Evolutionary conservation across 1,284 basidiomycete genomes (phyloP), one percentile per base, ranked within the genome.

Genomic region (Ustilago shanxiensis): DNA sequence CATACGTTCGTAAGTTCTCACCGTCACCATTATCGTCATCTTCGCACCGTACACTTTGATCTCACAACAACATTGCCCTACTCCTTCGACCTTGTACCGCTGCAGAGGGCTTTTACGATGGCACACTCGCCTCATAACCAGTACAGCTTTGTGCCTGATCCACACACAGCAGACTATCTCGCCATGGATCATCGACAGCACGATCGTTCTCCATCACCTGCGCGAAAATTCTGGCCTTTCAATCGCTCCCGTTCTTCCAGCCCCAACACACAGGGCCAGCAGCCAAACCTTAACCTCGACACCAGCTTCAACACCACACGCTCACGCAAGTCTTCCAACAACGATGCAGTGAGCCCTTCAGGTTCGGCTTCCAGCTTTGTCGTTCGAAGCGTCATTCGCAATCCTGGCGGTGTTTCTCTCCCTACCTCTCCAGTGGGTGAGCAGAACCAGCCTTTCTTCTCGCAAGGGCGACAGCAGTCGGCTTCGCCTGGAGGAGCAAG

Each of bases 371-470:
- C 58, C 14, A 66, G 71, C 60, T 83, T 83, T 55, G 80, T 83
- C 20, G 80, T 83, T 9, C 65, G 71, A 28, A 83, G 69, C 35
- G 82, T 83, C 20, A 52, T 72, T n/a, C 68, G 71, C 18, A 72
- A 79, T 37, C 77, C 80, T 2, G 80, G 80, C 22, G 82, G 82
- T 18, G 82, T 83, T 8, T 70, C 65, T 13, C 50, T 77, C 16
- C 71, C 65, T 28, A 55, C 57, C 9, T 73, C 70, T 22, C 70
- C 70, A 1, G 66, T 37, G 4, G 18, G 33, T n/a, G 66, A 66
- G 9, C 28, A 51, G 9, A n/a, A 53, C 2, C 54, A 55, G n/a
- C 35, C 39, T 7, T 69, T 54, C 39, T 66, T 62, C 31, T 22
- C 45, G 0, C 52, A 44, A 6, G 41, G 11, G 26, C 47, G 60